Evolutionary conservation across 2,329 filamentous ascomycete genomes (phyloP).

Genomic region (Pseudogymnoascus sp.): DNA sequence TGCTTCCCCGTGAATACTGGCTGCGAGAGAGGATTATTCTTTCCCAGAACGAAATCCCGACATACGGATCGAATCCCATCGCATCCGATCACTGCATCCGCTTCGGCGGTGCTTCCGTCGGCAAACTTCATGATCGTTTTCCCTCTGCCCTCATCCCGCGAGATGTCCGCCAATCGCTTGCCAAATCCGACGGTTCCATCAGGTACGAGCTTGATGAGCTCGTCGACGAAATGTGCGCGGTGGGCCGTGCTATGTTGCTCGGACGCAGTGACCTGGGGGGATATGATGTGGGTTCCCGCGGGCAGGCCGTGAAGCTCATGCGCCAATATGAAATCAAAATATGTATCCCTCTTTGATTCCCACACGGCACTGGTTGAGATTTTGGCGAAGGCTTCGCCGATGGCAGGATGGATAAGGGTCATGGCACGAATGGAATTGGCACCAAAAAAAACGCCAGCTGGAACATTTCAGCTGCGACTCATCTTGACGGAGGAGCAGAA

Average conservation of each 20-base stretch:
- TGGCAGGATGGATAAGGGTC: constrained; percentile 15
- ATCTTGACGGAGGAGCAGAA: background rate
- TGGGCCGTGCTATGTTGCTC: background rate
- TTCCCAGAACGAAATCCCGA: constrained; percentile 42
- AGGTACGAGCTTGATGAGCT: constrained; percentile 33
- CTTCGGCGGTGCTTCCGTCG: constrained; percentile 35
- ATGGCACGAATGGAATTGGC: constrained; percentile 16
- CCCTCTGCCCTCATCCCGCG: constrained; percentile 13
- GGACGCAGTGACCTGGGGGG: background rate
- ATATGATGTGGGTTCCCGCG: background rate
- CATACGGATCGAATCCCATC: constrained; percentile 54
- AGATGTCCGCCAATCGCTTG: constrained; percentile 26
- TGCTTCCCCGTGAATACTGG: constrained; percentile 47
- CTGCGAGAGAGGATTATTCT: constrained; percentile 15
- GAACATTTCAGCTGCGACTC: background rate
- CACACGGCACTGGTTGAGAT: constrained; percentile 12
- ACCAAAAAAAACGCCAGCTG: constrained; percentile 18
- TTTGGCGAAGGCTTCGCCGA: constrained; percentile 15
- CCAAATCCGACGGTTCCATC: constrained; percentile 24
- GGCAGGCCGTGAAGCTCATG: constrained; percentile 8
- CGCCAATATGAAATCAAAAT: constrained; percentile 7
- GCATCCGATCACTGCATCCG: constrained; percentile 45
- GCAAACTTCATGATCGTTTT: constrained; percentile 29
- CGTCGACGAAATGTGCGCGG: constrained; percentile 35
- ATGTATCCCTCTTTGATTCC: constrained; percentile 9